phyloP scores from a whole-genome alignment of 495 filamentous ascomycete species.

The Saxophila tyrrhenica region DNA sequence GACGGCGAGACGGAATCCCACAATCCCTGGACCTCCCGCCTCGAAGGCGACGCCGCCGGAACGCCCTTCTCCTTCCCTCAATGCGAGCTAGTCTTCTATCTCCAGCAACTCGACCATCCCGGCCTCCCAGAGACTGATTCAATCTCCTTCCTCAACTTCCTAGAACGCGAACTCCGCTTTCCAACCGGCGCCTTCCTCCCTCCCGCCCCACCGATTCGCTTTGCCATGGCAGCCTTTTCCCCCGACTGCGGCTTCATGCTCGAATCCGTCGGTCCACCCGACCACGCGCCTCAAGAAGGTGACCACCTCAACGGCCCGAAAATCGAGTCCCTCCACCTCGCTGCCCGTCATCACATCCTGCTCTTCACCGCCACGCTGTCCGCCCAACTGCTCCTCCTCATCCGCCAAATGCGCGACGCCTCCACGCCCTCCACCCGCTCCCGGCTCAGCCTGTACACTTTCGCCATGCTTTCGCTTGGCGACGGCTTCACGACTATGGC shows the following conservation, averaged over 20 bases:
- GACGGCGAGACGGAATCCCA: conserved; percentile 30
- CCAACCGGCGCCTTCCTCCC: conserved; percentile 71
- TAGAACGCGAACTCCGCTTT: conserved; percentile 76
- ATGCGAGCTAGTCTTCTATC: conserved; percentile 81
- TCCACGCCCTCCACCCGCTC: conserved; percentile 90
- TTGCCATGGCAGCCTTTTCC: conserved; percentile 82
- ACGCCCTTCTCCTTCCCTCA: conserved; percentile 50
- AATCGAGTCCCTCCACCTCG: conserved; percentile 57
- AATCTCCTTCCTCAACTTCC: conserved; percentile 32
- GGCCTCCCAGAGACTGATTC: neutral
- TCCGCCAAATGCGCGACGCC: conserved; percentile 80
- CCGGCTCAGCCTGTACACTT: conserved; percentile 80
- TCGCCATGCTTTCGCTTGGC: conserved; percentile 72
- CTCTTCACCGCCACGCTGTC: conserved; percentile 51
- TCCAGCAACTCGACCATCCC: conserved; percentile 56
- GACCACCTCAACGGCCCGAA: conserved; percentile 68
- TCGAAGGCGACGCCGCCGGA: conserved; percentile 44
- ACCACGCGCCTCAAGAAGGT: conserved; percentile 50
- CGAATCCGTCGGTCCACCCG: conserved; percentile 74
- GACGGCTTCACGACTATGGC: conserved; percentile 59
- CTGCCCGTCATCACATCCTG: conserved; percentile 55
- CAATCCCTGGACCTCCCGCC: conserved; percentile 52
- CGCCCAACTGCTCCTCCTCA: conserved; percentile 61
- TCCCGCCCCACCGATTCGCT: conserved; percentile 53
- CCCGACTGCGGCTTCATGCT: conserved; percentile 88